These are phyloP conservation scores for Penicillium pulvis DNA, from an alignment of 495 filamentous ascomycete genomes.

Conservation along the genomic window DNA sequence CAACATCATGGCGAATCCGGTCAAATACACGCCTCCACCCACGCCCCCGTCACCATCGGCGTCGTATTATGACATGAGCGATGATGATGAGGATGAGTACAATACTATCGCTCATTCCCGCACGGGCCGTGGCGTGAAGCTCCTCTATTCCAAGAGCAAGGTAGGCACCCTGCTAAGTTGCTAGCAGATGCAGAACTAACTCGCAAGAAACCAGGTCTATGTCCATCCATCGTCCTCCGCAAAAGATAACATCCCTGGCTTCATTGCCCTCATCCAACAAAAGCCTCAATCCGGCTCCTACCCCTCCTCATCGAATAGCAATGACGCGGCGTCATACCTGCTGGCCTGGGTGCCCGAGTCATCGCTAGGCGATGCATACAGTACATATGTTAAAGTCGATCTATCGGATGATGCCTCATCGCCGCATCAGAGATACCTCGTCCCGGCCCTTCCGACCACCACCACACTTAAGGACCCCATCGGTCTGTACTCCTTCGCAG, in stretches of 20 bases:
- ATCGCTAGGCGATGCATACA: constrained; percentile 79
- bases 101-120: constrained; percentile 87
- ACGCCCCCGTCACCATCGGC: constrained; percentile 75
- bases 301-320: constrained; percentile 49
- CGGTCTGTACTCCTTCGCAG: constrained; percentile 88
- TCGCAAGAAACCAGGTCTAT: constrained; percentile 66
- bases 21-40: constrained; percentile 47
- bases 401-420: constrained; percentile 76
- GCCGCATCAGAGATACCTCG: constrained; percentile 84
- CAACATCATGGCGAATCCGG: constrained; percentile 33
- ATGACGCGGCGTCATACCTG: constrained; percentile 66
- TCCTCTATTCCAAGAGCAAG: constrained; percentile 98
- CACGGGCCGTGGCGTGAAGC: constrained; percentile 83
- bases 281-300: constrained; percentile 52
- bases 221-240: constrained; percentile 93
- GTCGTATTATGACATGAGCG: constrained; percentile 95
- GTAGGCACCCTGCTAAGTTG: constrained; percentile 38
- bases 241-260: constrained; percentile 96
- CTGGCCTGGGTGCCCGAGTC: constrained; percentile 95
- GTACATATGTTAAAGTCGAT: constrained; percentile 94
- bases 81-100: constrained; percentile 94
- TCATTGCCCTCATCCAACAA: constrained; percentile 91
- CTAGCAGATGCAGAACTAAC: constrained; percentile 4
- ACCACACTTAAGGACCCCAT: constrained; percentile 69
- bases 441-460: constrained; percentile 81